Evolutionary conservation across 441 rosid genomes (phyloP).

Genomic region (Gossypium gossypioides): DNA sequence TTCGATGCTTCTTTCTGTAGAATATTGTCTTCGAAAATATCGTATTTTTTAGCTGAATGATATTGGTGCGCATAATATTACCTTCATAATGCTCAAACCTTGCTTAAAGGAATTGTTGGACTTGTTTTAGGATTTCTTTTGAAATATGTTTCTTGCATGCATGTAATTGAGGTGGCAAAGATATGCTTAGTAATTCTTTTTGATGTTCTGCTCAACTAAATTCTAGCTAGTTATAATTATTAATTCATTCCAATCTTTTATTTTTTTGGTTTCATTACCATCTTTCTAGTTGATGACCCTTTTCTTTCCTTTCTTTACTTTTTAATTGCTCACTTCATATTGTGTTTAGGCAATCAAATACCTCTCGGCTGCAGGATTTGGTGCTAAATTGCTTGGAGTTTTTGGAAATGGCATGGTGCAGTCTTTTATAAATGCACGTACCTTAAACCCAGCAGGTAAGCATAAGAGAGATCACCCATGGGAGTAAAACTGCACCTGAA

Average conservation of each 20-base stretch:
- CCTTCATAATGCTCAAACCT: neutral
- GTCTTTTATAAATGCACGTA: slow-evolving; percentile 76
- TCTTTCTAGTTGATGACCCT: neutral
- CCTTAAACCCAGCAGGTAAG: slow-evolving; percentile 54
- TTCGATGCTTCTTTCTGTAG: neutral
- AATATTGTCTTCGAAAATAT: neutral
- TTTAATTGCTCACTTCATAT: slow-evolving; percentile 14
- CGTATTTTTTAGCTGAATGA: neutral
- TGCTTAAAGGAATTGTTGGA: neutral
- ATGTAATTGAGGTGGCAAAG: neutral
- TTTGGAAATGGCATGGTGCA: slow-evolving; percentile 95
- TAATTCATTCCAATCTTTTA: neutral
- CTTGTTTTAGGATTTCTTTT: neutral
- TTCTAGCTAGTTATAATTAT: neutral
- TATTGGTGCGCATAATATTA: neutral
- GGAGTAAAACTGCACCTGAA: neutral
- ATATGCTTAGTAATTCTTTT: neutral
- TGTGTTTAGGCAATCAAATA: slow-evolving; percentile 70
- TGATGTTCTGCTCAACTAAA: slow-evolving; percentile 10
- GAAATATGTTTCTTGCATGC: neutral
- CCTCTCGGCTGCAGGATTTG: slow-evolving; percentile 94
- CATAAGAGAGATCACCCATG: neutral
- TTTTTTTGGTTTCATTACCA: neutral
- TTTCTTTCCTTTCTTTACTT: neutral
- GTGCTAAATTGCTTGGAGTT: slow-evolving; percentile 84